Percentiles rank a stretch among this genome's conserved stretches.
Evolutionary conservation across 169 alveolate genomes (phyloP).

Genomic region (Babesia divergens): DNA sequence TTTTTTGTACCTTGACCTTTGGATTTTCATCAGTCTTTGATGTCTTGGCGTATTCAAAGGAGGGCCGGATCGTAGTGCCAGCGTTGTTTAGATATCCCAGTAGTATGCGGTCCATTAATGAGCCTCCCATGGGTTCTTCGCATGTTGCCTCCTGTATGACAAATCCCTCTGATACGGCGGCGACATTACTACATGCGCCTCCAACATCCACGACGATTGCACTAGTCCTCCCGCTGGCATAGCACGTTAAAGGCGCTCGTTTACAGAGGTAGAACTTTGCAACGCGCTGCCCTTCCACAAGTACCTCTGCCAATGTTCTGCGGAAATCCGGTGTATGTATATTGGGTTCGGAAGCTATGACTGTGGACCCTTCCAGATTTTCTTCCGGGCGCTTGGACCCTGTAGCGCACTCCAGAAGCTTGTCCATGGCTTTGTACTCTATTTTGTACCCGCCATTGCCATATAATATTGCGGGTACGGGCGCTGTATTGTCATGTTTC

Average conservation of each 20-base stretch:
- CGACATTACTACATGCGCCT: conserved; percentile 67
- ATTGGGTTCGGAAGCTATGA: conserved; percentile 72
- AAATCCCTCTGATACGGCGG: conserved; percentile 72
- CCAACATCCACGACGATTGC: conserved; percentile 74
- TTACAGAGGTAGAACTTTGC: conserved; percentile 66
- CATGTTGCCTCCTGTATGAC: conserved; percentile 65
- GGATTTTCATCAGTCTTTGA: conserved; percentile 14
- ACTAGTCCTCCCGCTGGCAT: conserved; percentile 72
- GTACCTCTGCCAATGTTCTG: conserved; percentile 63
- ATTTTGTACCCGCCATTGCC: conserved; percentile 57
- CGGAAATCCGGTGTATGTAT: conserved; percentile 63
- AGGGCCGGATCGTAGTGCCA: conserved; percentile 60
- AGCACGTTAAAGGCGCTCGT: conserved; percentile 70
- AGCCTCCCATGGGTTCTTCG: conserved; percentile 76
- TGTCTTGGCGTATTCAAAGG: conserved; percentile 50
- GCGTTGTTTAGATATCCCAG: conserved; percentile 48
- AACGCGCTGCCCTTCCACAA: conserved; percentile 67
- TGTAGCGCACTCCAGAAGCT: conserved; percentile 65
- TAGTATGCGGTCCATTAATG: conserved; percentile 67
- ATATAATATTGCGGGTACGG: conserved; percentile 66
- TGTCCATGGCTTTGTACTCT: conserved; percentile 47
- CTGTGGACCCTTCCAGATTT: conserved; percentile 66
- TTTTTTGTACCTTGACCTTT: conserved; percentile 29
- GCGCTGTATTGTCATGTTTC: conserved; percentile 70
- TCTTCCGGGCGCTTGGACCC: conserved; percentile 74